phyloP scores from a whole-genome alignment of 768 basidiomycete genomes.

The Pulveroboletus sp. region DNA sequence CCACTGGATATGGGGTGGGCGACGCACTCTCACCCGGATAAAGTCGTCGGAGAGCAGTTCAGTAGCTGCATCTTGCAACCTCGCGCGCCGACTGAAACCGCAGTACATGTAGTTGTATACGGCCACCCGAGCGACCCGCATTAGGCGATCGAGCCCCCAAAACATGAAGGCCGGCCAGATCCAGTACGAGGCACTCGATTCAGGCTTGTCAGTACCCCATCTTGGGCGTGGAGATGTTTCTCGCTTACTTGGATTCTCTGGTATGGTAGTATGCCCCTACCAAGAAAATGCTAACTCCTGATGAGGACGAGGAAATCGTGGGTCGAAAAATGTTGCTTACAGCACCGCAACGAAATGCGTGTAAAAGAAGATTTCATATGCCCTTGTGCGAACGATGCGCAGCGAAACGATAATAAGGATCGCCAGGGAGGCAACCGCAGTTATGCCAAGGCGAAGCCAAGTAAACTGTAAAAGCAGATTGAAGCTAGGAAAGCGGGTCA shows the following conservation, averaged over 20 bases:
- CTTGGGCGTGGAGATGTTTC: background rate
- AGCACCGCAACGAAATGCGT: slow-evolving; percentile 41
- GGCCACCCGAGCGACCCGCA: slow-evolving; percentile 42
- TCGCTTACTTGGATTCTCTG: slow-evolving; percentile 10
- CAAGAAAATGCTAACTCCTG: slow-evolving; percentile 27
- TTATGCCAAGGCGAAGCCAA: slow-evolving; percentile 32
- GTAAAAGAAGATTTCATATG: slow-evolving; percentile 51
- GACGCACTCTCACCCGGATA: slow-evolving; percentile 42
- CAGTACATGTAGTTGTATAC: slow-evolving; percentile 40
- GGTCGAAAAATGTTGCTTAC: slow-evolving; percentile 24
- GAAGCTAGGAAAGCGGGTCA: slow-evolving; percentile 1
- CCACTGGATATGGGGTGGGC: slow-evolving; percentile 48
- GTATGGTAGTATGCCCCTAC: slow-evolving; percentile 41
- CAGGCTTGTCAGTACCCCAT: background rate
- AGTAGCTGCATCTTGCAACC: slow-evolving; percentile 33
- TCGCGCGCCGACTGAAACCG: slow-evolving; percentile 21
- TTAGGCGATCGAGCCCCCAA: slow-evolving; percentile 43
- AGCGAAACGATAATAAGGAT: slow-evolving; percentile 45
- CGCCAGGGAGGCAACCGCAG: slow-evolving; percentile 36
- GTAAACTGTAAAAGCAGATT: background rate
- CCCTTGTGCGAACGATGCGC: slow-evolving; percentile 40
- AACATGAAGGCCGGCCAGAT: slow-evolving; percentile 30
- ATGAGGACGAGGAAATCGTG: slow-evolving; percentile 1
- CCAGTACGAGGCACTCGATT: slow-evolving; percentile 20
- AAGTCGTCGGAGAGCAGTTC: slow-evolving; percentile 44